Percentiles rank a stretch among this genome's conserved stretches.
Evolutionary conservation across 257 asterid genomes (phyloP).

Genomic region (Schizonepeta tenuifolia): DNA sequence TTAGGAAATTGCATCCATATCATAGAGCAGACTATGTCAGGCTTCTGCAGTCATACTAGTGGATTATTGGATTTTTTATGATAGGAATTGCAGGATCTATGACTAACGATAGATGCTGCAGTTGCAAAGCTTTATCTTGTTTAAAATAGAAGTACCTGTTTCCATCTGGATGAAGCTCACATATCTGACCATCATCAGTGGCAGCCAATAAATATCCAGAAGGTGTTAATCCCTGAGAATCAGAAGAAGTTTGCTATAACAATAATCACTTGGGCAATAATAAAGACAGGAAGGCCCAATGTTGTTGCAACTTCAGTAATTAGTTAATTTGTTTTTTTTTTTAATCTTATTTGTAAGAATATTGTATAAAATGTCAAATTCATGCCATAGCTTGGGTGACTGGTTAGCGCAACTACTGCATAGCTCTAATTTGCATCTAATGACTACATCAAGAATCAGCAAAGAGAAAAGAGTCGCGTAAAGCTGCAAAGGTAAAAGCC

Average conservation of each 20-base stretch:
- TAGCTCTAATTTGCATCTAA: not conserved
- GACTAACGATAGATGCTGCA: conserved; percentile 18
- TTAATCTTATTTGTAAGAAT: conserved; percentile 15
- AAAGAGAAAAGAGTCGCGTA: not conserved
- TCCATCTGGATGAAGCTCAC: conserved; percentile 98
- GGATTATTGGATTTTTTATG: conserved; percentile 15
- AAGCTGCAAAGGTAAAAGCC: not conserved
- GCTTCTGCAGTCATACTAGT: conserved; percentile 17
- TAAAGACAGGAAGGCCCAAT: conserved; percentile 11
- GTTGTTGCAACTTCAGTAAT: not conserved
- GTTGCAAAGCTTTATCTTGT: not conserved
- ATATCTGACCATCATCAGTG: conserved; percentile 73
- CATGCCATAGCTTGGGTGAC: conserved; percentile 12
- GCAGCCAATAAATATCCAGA: conserved; percentile 77
- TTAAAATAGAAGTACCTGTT: conserved; percentile 62
- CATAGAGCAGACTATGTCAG: not conserved
- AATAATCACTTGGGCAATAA: not conserved
- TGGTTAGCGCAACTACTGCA: not conserved
- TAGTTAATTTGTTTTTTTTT: conserved; percentile 7
- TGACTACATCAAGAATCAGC: not conserved
- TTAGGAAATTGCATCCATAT: not conserved
- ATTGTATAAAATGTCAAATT: not conserved
- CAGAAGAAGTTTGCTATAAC: conserved; percentile 18
- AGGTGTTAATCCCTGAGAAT: conserved; percentile 73
- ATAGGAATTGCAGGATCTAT: conserved; percentile 4